Evolutionary conservation across 2,329 filamentous ascomycete species (phyloP), one percentile per base, ranked within the genome.

Genomic region (Clathrospora elynae): DNA sequence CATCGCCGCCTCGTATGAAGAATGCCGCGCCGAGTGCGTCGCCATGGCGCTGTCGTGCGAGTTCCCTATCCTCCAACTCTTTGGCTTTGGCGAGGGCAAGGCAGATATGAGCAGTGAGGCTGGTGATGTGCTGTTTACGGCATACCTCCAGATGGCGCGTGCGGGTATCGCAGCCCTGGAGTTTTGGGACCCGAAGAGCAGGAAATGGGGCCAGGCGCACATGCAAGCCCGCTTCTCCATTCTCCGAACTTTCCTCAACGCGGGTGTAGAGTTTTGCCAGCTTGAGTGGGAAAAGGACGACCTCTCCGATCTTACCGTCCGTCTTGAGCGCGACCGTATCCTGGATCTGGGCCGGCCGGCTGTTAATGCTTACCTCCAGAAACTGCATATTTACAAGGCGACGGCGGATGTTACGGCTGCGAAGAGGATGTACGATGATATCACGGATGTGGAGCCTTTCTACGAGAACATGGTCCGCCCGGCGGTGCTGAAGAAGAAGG

Each of bases 211-310:
- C 6, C 91, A 96, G 53, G 60, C 61, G 13, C 90, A 96, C 67
- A 95, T 90, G 73, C 90, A 95, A 72, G 91, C 90, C 14, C 87
- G 91, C 8, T 96, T 90, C 73, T 88, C 86, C 36, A 96, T 96
- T 61, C 75, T 96, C 26, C 83, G 82, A 40, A 91, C 84, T 59
- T 91, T 96, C 79, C 79, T 96, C 12, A 81, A 87, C 56, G 91
- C 90, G 1, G 89, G 87, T n/a, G 82, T 87, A 42, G 85, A 88
- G 62, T 96, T 96, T 71, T 92, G 90, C 75, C 84, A 86, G 66
- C 80, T 97, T 14, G 83, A 87, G 23, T 86, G 90, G 72, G 79
- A 71, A n/a, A 75, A 79, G 49, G 85, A 90, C 17, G 85, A 90
- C 57, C 76, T 96, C 2, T 87, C 86, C 0, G 90, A 95, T 64